phyloP scores from a whole-genome alignment of 768 basidiomycete species.

The Trametopsis cervina region DNA sequence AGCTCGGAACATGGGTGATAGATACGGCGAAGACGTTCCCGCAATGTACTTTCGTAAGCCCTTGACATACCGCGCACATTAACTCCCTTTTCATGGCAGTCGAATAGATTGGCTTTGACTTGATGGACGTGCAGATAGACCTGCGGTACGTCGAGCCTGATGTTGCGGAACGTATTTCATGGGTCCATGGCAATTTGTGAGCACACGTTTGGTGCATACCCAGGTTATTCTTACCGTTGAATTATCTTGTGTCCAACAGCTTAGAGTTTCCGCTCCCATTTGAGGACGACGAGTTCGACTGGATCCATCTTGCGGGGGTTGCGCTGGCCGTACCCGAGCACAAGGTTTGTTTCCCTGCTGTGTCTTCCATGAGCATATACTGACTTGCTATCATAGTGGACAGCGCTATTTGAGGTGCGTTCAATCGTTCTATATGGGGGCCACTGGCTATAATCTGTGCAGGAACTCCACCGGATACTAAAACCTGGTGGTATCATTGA shows the following conservation, averaged over 20 bases:
- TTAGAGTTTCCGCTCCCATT: slow-evolving; percentile 69
- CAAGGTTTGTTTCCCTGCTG: slow-evolving; percentile 35
- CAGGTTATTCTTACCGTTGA: not conserved
- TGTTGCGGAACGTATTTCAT: slow-evolving; percentile 49
- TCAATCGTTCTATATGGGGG: not conserved
- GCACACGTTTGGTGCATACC: not conserved
- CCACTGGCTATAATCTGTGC: not conserved
- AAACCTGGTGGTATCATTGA: slow-evolving; percentile 62
- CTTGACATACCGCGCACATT: not conserved
- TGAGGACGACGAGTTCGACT: slow-evolving; percentile 72
- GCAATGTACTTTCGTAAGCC: slow-evolving; percentile 48
- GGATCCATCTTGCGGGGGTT: slow-evolving; percentile 45
- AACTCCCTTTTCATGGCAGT: not conserved
- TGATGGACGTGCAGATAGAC: slow-evolving; percentile 64
- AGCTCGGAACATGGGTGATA: slow-evolving; percentile 64
- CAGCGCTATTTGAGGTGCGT: slow-evolving; percentile 52
- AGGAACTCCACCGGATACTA: slow-evolving; percentile 68
- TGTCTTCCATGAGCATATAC: not conserved
- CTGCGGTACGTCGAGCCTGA: slow-evolving; percentile 40
- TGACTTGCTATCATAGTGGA: slow-evolving; percentile 40
- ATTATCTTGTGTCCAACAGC: too few species aligned
- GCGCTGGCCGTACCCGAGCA: slow-evolving; percentile 57
- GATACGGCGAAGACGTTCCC: slow-evolving; percentile 66
- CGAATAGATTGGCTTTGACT: slow-evolving; percentile 63
- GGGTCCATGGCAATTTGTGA: slow-evolving; percentile 74